A percentile compares a stretch with the other conserved stretches of the same genome.
These are phyloP conservation scores for Tetrapisispora arboricola DNA, from an alignment of 805 yeast genomes.

Conservation along the genomic window DNA sequence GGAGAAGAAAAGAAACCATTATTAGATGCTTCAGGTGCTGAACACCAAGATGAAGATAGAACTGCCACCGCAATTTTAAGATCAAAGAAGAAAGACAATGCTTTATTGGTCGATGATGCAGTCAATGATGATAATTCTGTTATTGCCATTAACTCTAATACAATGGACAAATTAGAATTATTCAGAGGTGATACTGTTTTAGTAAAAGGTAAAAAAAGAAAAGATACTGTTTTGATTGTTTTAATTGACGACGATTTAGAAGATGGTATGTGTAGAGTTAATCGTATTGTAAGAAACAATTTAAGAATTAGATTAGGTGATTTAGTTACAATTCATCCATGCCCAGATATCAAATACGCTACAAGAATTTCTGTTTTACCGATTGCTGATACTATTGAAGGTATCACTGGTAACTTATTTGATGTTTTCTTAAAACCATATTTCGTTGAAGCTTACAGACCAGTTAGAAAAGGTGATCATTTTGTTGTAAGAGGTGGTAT, in stretches of 20 bases:
- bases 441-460: conserved; percentile 97
- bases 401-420: conserved; percentile 90
- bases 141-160: conserved; percentile 86
- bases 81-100: conserved; percentile 95
- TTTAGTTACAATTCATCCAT: conserved; percentile 80
- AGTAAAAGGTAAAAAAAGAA: conserved; percentile 96
- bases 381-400: conserved; percentile 96
- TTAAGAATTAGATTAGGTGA: conserved; percentile 91
- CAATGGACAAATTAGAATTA: conserved; percentile 88
- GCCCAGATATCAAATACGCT: conserved; percentile 97
- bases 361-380: conserved; percentile 90
- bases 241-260: conserved; percentile 94
- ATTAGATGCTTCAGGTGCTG: conserved; percentile 60
- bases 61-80: conserved; percentile 97
- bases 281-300: conserved; percentile 93
- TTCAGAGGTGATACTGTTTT: conserved; percentile 97
- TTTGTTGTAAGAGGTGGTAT: conserved; percentile 97
- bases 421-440: conserved; percentile 96
- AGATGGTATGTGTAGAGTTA: conserved; percentile 88
- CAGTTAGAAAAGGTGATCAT: conserved; percentile 94
- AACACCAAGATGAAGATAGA: conserved; percentile 42
- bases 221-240: conserved; percentile 92
- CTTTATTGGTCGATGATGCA: conserved; percentile 93
- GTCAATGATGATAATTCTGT: conserved; percentile 94
- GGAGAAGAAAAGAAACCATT: conserved; percentile 34